A percentile compares a stretch with the other conserved stretches of the same genome.
Evolutionary conservation across 108 stramenopile genomes (phyloP).

Genomic region (Pelagomonas calceolata): DNA sequence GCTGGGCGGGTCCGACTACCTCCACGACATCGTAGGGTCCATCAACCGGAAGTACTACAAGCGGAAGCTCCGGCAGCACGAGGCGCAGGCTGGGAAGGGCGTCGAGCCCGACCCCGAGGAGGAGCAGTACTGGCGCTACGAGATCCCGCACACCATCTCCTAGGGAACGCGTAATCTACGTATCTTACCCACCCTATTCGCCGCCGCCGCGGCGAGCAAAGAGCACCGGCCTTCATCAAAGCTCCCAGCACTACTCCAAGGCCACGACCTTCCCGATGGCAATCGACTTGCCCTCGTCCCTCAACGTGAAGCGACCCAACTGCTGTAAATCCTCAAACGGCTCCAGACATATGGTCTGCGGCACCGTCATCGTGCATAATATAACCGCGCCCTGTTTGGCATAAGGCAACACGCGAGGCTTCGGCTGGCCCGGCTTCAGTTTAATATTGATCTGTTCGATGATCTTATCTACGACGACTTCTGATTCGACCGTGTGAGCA

Average conservation of each 20-base stretch:
- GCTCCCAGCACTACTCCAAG: not conserved
- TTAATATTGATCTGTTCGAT: not conserved
- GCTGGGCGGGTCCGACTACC: too few relatives aligned
- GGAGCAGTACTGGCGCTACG: too few relatives aligned
- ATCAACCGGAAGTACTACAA: too few relatives aligned
- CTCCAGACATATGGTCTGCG: slow-evolving; percentile 71
- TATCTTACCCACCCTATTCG: too few relatives aligned
- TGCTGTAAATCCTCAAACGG: slow-evolving; percentile 77
- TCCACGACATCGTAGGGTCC: too few relatives aligned
- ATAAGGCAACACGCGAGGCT: not conserved
- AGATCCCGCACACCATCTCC: too few relatives aligned
- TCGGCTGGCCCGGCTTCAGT: not conserved
- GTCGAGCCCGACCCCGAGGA: too few relatives aligned
- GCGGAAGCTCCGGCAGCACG: too few relatives aligned
- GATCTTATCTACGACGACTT: slow-evolving; percentile 62
- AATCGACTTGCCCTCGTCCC: slow-evolving; percentile 97
- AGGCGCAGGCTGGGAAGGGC: too few relatives aligned
- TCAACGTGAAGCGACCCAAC: slow-evolving; percentile 91
- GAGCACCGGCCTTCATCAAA: too few relatives aligned
- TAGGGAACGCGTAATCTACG: too few relatives aligned
- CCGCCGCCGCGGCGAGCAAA: too few relatives aligned
- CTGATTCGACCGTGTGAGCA: slow-evolving; percentile 88
- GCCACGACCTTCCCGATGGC: slow-evolving; percentile 88
- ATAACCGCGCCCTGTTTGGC: slow-evolving; percentile 67
- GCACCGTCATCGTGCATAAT: slow-evolving; percentile 61